Evolutionary conservation across 2,329 filamentous ascomycete genomes (phyloP), one percentile per base, ranked within the genome.

Genomic region (Ambrosiella cleistominuta): DNA sequence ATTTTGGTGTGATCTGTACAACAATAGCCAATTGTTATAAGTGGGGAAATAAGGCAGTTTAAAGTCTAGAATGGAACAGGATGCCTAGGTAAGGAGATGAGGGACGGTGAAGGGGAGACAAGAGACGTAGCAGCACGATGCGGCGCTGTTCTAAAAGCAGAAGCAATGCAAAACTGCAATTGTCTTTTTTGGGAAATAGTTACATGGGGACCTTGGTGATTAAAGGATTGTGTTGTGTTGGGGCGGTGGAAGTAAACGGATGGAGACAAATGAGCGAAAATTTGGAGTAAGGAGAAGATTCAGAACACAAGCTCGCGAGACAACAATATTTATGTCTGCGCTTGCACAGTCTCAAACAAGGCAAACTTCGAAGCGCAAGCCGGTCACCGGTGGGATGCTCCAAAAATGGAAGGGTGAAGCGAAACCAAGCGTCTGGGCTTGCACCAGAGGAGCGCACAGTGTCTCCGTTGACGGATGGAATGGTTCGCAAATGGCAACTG

Each of bases 301-400:
- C 27, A 57, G 35, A 40, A 17, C 12, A 12, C 54, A 38, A 56
- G 38, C 42, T 50, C 35, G 50, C 40, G 19, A 40, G 17, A 42
- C n/a, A 5, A 15, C 36, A 38, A 54, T 57, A 57, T 60, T 57
- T 57, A 60, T 57, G 54, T 52, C 35, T 50, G 55, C 52, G 38
- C 44, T 44, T 56, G 53, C 42, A 51, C 42, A 59, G 7, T 54
- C 38, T 42, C 38, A 57, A 57, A 38, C 27, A 11, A 57, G 55
- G n/a, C 38, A 50, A 12, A 13, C 17, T 17, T n/a, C n/a, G 15
- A 37, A 57, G 12, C 19, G 3, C 44, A 49, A 49, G 52, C 50
- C 39, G 19, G 42, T 51, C 35, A 39, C 49, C 40, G 47, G 54
- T 54, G 58, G 17, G n/a, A 13, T 50, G 12, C 17, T 27, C 38